Evolutionary conservation across 352 stramenopile species (phyloP).

Genomic region (Globisporangium takayamanum): DNA sequence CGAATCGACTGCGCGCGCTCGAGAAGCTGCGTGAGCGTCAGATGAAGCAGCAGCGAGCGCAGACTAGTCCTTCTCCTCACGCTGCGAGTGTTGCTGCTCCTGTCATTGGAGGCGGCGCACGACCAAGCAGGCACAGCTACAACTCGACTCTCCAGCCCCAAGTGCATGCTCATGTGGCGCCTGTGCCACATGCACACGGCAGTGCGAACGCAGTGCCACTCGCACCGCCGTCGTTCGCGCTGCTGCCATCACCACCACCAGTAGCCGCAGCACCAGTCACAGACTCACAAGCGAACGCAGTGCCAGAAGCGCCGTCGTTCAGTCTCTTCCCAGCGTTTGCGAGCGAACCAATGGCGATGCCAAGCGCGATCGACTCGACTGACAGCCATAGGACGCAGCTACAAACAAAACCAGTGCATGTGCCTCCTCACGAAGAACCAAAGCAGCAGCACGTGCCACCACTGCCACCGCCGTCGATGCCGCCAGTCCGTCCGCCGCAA

Average conservation of each 20-base stretch:
- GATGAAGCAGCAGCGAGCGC: constrained; percentile 12
- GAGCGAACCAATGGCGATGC: not conserved
- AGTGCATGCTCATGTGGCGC: no score
- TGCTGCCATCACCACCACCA: not conserved
- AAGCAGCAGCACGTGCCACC: not conserved
- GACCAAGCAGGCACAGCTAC: no score
- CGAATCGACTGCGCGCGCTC: constrained; percentile 53
- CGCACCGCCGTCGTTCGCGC: not conserved
- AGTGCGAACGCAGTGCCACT: not conserved
- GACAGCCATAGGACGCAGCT: not conserved
- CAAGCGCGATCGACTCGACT: constrained; percentile 1
- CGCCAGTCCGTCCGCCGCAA: not conserved
- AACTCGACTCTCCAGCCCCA: no score
- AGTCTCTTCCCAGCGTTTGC: constrained; percentile 11
- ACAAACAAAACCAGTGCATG: not conserved
- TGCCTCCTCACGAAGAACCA: not conserved
- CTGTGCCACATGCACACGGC: not conserved
- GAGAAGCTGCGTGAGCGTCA: constrained; percentile 46
- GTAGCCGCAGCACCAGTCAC: not conserved
- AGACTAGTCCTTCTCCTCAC: not conserved
- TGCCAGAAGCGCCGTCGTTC: constrained; percentile 17
- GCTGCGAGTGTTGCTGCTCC: not conserved
- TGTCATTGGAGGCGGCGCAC: not conserved
- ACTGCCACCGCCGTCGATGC: not conserved
- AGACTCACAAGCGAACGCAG: constrained; percentile 6